A percentile compares a stretch with the other conserved stretches of the same genome.
These are phyloP conservation scores for Cardamine chenopodiifolia DNA, from an alignment of 345 rosid genomes.

Conservation along the genomic window DNA sequence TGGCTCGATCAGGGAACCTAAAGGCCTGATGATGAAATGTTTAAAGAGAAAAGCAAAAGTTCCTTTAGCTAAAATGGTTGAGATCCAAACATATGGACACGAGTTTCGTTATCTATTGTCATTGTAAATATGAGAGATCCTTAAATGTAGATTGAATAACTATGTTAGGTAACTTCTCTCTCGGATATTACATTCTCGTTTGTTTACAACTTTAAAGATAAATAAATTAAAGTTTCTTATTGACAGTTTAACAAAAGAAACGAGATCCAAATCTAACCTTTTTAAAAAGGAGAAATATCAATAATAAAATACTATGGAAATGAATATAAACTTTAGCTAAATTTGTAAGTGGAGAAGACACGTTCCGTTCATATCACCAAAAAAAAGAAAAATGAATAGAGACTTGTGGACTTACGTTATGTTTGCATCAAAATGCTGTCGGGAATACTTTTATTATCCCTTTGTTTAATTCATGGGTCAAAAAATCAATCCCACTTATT, in stretches of 20 bases:
- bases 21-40: conserved; percentile 75
- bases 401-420: conserved; percentile 31
- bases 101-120: conserved; percentile 78
- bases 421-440: conserved; percentile 45
- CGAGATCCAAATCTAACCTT: conserved; percentile 15
- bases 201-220: neutral
- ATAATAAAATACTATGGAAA: neutral
- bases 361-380: conserved; percentile 34
- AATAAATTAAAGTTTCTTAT: neutral
- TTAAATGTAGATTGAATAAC: neutral
- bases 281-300: neutral
- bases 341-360: conserved; percentile 40
- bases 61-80: conserved; percentile 53
- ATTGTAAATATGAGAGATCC: conserved; percentile 33
- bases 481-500: conserved; percentile 39
- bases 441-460: neutral
- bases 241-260: neutral
- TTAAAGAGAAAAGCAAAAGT: conserved; percentile 59
- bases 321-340: conserved; percentile 23
- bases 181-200: conserved; percentile 1
- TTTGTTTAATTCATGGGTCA: conserved; percentile 10
- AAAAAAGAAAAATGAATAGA: conserved; percentile 12
- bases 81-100: conserved; percentile 73
- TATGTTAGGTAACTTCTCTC: conserved; percentile 8
- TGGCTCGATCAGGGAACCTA: conserved; percentile 65